A percentile compares a stretch with the other conserved stretches of the same genome.
Evolutionary conservation across 1,284 basidiomycete species (phyloP).

Genomic region (Fomes fomentarius): DNA sequence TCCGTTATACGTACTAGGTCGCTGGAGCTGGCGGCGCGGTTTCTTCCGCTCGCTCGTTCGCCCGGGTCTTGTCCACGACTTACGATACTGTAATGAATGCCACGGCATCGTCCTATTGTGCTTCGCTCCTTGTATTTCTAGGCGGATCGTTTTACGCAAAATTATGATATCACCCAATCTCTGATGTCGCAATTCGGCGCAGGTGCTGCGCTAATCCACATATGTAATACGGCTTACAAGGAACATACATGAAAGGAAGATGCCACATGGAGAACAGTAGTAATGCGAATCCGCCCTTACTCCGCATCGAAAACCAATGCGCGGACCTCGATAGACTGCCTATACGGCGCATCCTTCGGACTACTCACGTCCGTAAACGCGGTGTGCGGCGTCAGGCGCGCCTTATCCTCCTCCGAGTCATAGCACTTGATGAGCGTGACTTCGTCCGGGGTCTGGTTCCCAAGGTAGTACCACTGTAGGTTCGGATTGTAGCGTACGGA

Average conservation of each 20-base stretch:
- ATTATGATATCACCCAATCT: too few relatives aligned
- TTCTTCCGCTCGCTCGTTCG: too few relatives aligned
- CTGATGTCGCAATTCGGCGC: too few relatives aligned
- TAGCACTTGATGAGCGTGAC: conserved; percentile 52
- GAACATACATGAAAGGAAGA: background rate
- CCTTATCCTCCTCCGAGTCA: conserved; percentile 42
- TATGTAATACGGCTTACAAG: background rate
- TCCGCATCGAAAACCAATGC: conserved; percentile 40
- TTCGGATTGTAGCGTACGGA: conserved; percentile 38
- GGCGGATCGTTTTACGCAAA: too few relatives aligned
- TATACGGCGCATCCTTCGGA: conserved; percentile 41
- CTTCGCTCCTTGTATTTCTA: background rate
- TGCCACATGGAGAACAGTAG: background rate
- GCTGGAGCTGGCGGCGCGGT: too few relatives aligned
- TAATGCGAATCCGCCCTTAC: background rate
- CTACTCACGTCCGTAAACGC: conserved; percentile 46
- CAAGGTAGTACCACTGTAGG: conserved; percentile 51
- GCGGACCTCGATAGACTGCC: conserved; percentile 46
- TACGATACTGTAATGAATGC: background rate
- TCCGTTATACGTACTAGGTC: conserved; percentile 30
- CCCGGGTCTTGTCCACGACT: background rate
- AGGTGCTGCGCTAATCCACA: too few relatives aligned
- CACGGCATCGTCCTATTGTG: background rate
- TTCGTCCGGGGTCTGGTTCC: conserved; percentile 48
- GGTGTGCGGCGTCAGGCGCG: conserved; percentile 47